phyloP scores from a whole-genome alignment of 257 asterid genomes.

The Avicennia marina region DNA sequence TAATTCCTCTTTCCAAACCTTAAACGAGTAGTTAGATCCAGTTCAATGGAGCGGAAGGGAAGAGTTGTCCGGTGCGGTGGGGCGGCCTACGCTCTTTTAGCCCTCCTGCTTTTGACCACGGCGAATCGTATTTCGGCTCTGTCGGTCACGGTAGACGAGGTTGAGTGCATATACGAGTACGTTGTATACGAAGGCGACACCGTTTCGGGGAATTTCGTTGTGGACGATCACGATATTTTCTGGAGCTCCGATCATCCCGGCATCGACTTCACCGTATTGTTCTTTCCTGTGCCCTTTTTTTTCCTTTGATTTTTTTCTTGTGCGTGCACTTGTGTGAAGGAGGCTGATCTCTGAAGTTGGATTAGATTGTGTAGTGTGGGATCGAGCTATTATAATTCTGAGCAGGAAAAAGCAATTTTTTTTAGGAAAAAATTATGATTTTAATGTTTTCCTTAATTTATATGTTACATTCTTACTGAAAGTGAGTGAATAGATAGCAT shows the following conservation, averaged over 20 bases:
- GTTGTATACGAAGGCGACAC: conserved; percentile 87
- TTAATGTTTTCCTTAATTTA: not conserved
- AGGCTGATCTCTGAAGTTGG: conserved; percentile 28
- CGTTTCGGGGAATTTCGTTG: conserved; percentile 88
- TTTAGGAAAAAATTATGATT: no score
- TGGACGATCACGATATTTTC: conserved; percentile 89
- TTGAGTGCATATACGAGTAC: conserved; percentile 86
- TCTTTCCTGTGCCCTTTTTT: not conserved
- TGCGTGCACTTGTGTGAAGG: not conserved
- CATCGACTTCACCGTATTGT: conserved; percentile 65
- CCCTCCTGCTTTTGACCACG: conserved; percentile 41
- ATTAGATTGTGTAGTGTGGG: conserved; percentile 15
- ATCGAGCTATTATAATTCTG: conserved; percentile 3
- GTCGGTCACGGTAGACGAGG: conserved; percentile 81
- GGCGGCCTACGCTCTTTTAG: conserved; percentile 27
- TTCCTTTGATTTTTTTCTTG: no score
- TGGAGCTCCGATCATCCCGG: conserved; percentile 98
- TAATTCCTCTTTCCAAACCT: conserved; percentile 4
- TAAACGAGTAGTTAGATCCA: conserved; percentile 21
- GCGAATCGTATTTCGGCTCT: conserved; percentile 39
- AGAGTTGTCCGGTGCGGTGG: conserved; percentile 26
- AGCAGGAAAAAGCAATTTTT: no score
- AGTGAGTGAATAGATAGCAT: no score
- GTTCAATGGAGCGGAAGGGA: conserved; percentile 33
- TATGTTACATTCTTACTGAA: no score